Evolutionary conservation across 2,329 filamentous ascomycete genomes (phyloP).

Genomic region (Xylaria polymorpha): DNA sequence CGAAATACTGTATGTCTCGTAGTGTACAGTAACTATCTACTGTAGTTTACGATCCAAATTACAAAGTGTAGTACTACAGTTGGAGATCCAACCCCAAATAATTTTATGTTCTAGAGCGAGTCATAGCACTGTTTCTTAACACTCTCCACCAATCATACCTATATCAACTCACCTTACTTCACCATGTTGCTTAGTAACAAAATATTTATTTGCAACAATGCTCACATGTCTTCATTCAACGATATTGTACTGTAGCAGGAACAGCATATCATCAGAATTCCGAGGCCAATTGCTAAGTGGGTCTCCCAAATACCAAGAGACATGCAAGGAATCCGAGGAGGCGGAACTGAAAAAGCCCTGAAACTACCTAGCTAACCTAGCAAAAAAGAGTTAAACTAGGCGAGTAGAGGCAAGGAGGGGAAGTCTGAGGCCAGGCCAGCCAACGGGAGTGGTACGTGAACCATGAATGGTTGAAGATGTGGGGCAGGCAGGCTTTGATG

Average conservation of each 20-base stretch:
- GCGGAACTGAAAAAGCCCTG: slow-evolving; percentile 18
- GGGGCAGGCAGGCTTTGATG: slow-evolving; percentile 7
- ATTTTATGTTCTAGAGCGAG: slow-evolving; percentile 1
- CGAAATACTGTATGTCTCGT: neutral
- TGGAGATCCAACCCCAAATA: neutral
- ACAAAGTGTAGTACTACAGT: neutral
- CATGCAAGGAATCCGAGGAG: slow-evolving; percentile 19
- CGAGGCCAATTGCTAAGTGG: neutral
- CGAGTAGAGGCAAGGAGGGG: slow-evolving; percentile 17
- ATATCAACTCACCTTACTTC: neutral
- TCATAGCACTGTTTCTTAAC: neutral
- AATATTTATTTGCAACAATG: neutral
- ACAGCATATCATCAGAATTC: slow-evolving; percentile 1
- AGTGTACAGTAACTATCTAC: neutral
- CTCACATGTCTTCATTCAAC: neutral
- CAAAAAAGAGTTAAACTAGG: slow-evolving; percentile 20
- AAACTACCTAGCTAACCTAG: slow-evolving; percentile 18
- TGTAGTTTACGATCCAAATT: neutral
- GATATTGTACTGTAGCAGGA: slow-evolving; percentile 1
- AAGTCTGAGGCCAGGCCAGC: slow-evolving; percentile 10
- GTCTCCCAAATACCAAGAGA: neutral
- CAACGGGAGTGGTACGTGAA: slow-evolving; percentile 6
- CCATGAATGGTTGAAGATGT: slow-evolving; percentile 6
- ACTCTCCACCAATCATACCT: slow-evolving; percentile 9
- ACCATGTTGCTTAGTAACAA: neutral